A percentile compares a stretch with the other conserved stretches of the same genome.
These are phyloP conservation scores for Thraustotheca clavata DNA, from an alignment of 352 stramenopile genomes.

Conservation along the genomic window DNA sequence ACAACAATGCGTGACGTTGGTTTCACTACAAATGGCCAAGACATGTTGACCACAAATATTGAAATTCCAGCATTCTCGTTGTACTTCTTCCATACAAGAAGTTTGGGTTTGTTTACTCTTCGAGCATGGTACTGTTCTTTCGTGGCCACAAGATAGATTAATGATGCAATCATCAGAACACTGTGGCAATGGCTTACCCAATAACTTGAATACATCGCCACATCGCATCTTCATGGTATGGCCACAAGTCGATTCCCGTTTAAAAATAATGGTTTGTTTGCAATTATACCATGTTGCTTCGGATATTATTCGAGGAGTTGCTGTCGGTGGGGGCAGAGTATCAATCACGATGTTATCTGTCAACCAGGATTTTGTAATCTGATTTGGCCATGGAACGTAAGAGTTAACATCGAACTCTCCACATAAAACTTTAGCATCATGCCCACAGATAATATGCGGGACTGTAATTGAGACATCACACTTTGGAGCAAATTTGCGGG, in stretches of 20 bases:
- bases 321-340: conserved; percentile 25
- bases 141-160: conserved; percentile 31
- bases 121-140: conserved; percentile 33
- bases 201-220: conserved; percentile 35
- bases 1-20: conserved; percentile 31
- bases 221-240: conserved; percentile 53
- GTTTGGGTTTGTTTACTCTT: conserved; percentile 20
- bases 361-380: neutral
- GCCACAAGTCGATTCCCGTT: conserved; percentile 35
- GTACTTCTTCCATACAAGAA: conserved; percentile 26
- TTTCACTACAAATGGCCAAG: neutral
- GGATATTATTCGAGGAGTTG: conserved; percentile 25
- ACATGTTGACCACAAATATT: conserved; percentile 31
- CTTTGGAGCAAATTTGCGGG: conserved; percentile 16
- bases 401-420: conserved; percentile 15
- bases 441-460: conserved; percentile 25
- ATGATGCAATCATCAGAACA: neutral
- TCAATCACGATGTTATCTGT: conserved; percentile 36
- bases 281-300: conserved; percentile 38
- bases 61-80: conserved; percentile 53
- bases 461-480: conserved; percentile 23
- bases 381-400: conserved; percentile 23
- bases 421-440: conserved; percentile 23
- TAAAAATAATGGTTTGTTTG: conserved; percentile 30
- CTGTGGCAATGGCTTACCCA: conserved; percentile 21